Evolutionary conservation across 306 rosid species (phyloP), one percentile per base, ranked within the genome.

Genomic region (Quercus wislizeni): DNA sequence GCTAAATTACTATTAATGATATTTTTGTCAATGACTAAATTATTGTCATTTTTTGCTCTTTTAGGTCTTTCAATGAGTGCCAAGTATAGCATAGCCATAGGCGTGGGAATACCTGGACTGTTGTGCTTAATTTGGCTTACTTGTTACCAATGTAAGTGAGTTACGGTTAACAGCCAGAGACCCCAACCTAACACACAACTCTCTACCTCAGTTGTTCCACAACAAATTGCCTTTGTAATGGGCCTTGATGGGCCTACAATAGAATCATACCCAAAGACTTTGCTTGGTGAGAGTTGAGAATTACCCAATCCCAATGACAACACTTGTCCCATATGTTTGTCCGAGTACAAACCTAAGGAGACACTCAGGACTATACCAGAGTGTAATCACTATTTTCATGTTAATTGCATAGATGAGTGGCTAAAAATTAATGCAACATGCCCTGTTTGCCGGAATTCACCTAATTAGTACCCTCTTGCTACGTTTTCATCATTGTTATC

Each of bases 231-330:
- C 3, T 63, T 82, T 1, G 28, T 23, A 5, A 79, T 61, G 71
- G 97, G 98, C 1, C 90, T 92, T 0, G 97, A 92, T 23, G 85
- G 89, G 25, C 82, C 94, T 5, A 90, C 92, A 4, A 94, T 94
- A 21, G 92, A 89, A 21, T 90, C 91, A 11, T 94, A 83, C 43
- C 97, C 97, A 0, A 89, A 84, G 75, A 88, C 81, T 1, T 68
- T 77, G 15, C 73, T 90, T 0, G 91, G 90, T 0, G 91, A 88
- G 58, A 90, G 89, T 5, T 75, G 83, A 38, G 80, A 88, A 15
- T 57, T 92, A 17, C 90, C 94, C 0, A 90, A 85, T 65, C 85
- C 88, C 46, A 83, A 35, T 3, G 91, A 92, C 30, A 88, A 76
- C 33, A 87, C 75, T 1, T 90, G 97, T 73, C 79, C 97, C 1